Evolutionary conservation across 225 moss, liverwort and hornwort genomes (phyloP).

Genomic region (Polytrichum commune): DNA sequence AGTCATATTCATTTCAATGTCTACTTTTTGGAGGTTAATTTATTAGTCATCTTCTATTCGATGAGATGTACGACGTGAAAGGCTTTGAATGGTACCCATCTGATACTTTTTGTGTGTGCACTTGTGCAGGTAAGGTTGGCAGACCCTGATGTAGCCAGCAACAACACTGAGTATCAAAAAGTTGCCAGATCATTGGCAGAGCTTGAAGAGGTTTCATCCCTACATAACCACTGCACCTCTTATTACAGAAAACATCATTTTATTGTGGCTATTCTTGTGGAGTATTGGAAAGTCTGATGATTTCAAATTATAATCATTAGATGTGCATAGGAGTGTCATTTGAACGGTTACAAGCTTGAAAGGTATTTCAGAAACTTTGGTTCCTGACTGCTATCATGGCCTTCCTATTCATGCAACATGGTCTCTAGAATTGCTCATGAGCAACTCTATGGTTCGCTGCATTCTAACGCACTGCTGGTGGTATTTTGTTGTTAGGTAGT

Average conservation of each 20-base stretch:
- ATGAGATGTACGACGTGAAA: too few relatives aligned
- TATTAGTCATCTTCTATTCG: too few relatives aligned
- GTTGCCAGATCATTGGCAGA: slow-evolving; percentile 86
- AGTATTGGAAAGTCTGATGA: neutral
- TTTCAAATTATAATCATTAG: neutral
- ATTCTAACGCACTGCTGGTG: neutral
- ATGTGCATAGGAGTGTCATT: too few relatives aligned
- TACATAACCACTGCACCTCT: neutral
- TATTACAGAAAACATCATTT: too few relatives aligned
- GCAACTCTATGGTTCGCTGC: neutral
- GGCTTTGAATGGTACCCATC: neutral
- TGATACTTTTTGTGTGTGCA: neutral
- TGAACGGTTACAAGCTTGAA: neutral
- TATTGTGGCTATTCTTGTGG: too few relatives aligned
- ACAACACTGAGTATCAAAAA: slow-evolving; percentile 81
- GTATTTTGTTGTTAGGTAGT: slow-evolving; percentile 28
- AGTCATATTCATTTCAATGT: too few relatives aligned
- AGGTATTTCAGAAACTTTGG: neutral
- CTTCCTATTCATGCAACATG: too few relatives aligned
- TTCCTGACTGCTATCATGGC: neutral
- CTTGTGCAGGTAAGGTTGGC: slow-evolving; percentile 80
- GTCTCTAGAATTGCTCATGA: too few relatives aligned
- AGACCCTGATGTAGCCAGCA: slow-evolving; percentile 86
- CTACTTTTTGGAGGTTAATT: too few relatives aligned
- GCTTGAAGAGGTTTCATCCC: slow-evolving; percentile 63